Evolutionary conservation across 306 rosid genomes (phyloP).

Genomic region (Elaeagnus macrophylla): DNA sequence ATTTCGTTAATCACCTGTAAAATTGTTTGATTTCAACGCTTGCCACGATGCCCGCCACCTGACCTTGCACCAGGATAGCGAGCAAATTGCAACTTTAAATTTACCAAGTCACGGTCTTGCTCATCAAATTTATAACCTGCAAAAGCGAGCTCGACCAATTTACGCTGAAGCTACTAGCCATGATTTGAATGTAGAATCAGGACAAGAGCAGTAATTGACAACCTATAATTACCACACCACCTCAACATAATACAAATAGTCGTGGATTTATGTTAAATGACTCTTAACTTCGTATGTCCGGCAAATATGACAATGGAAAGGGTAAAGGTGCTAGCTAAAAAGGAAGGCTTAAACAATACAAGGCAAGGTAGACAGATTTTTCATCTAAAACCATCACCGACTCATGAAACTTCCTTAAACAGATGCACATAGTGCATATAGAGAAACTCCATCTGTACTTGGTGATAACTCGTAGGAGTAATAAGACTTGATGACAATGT

Average conservation of each 20-base stretch:
- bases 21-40: conserved; percentile 59
- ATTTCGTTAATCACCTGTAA: conserved; percentile 59
- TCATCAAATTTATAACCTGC: conserved; percentile 99
- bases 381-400: no score
- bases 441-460: no score
- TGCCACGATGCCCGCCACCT: conserved; percentile 93
- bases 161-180: conserved; percentile 46
- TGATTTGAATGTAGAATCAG: conserved; percentile 41
- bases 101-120: conserved; percentile 87
- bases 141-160: conserved; percentile 76
- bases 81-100: conserved; percentile 92
- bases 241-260: conserved; percentile 27
- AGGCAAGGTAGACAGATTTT: no score
- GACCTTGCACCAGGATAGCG: conserved; percentile 99
- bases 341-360: no score
- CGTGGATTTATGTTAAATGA: conserved; percentile 5
- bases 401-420: no score
- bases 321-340: no score
- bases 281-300: no score
- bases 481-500: no score
- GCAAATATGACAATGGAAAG: no score
- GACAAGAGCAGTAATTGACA: conserved; percentile 38
- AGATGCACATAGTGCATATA: no score
- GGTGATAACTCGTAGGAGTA: no score
- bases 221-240: conserved; percentile 25